Base-by-base conservation (phyloP, 345 rosid species). In the Eutrema yunnanense region DNA sequence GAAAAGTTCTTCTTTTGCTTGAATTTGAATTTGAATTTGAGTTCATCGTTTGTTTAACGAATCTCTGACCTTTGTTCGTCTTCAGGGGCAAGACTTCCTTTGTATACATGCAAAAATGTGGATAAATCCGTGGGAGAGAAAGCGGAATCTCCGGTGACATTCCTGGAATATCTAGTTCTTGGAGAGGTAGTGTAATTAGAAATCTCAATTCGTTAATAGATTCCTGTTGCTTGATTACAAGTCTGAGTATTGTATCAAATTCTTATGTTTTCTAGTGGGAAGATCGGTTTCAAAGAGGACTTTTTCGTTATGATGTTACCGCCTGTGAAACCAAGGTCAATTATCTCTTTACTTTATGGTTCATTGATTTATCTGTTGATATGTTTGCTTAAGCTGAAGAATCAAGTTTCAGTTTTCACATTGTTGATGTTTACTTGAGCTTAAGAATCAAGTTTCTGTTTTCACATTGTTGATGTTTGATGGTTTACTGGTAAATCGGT, bases 281-380 rank as follows among this genome's bases (percentile, higher is more conserved):
- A 78, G 96, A 92, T 16, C 89, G 99, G 16, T 56, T 87, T 76
- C 93, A 85, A 77, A 87, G 85, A 79, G 97, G 99, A 3, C 92
- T 92, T 27, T 95, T 95, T 80, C 99, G 93, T 53, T 95, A 95
- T 13, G 99, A 92, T 79, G 97, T 95, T 49, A 90, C 97, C 13
- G 86, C 96, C 62, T 89, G 97, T n/a, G 90, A 92, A 81, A 89
- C 97, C 78, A 95, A 92, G 96, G 99, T 88, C 6, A 32, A 38
- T 46, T 30, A 1, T 37, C 16, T 16, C 11, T 2, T 33, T 62
- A 54, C 27, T 7, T 5, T 60, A 0, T 72, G 27, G 60, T 51
- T 38, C 9, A 44, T 30, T 62, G 29, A 14, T 14, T 46, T 32
- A 9, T 19, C 22, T 36, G 32, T 36, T 11, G 41, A 6, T 19